Evolutionary conservation across 805 yeast genomes (phyloP).

Genomic region (Maudiozyma barnettii): DNA sequence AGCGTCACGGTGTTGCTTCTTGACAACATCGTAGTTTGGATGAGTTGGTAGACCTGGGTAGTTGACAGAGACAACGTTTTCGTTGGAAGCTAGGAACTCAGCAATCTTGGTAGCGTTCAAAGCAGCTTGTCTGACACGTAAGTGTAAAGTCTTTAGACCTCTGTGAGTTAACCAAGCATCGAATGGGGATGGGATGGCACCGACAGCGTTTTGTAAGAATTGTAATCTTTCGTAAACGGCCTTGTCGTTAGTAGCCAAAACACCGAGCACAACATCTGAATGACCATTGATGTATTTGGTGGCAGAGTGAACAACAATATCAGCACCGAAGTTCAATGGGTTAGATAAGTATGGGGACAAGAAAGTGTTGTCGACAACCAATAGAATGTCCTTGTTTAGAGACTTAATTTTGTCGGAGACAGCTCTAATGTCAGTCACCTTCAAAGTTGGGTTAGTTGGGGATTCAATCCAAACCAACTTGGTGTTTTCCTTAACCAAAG

Average conservation of each 20-base stretch:
- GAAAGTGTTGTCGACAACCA: constrained; percentile 85
- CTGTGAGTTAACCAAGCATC: constrained; percentile 91
- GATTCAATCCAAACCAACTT: constrained; percentile 80
- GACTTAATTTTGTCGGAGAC: constrained; percentile 49
- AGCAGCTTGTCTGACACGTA: constrained; percentile 66
- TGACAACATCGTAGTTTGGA: constrained; percentile 51
- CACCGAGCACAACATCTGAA: constrained; percentile 84
- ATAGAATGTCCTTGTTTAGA: constrained; percentile 42
- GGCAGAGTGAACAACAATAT: constrained; percentile 79
- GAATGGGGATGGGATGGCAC: constrained; percentile 83
- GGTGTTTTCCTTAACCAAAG: constrained; percentile 51
- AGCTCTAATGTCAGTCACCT: constrained; percentile 62
- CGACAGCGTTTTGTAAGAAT: constrained; percentile 80
- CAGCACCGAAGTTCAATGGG: constrained; percentile 78
- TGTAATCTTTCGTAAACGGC: constrained; percentile 52
- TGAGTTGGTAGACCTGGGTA: constrained; percentile 76
- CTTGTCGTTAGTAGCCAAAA: constrained; percentile 59
- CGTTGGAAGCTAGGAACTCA: constrained; percentile 42
- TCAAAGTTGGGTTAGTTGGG: constrained; percentile 80
- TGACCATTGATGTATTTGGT: constrained; percentile 90
- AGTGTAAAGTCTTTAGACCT: constrained; percentile 78
- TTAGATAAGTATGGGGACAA: constrained; percentile 79
- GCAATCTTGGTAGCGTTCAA: constrained; percentile 60
- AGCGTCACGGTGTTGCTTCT: constrained; percentile 69
- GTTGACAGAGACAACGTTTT: constrained; percentile 55